Evolutionary conservation across 1,284 basidiomycete species (phyloP).

Genomic region (Microbotryum scabiosae): DNA sequence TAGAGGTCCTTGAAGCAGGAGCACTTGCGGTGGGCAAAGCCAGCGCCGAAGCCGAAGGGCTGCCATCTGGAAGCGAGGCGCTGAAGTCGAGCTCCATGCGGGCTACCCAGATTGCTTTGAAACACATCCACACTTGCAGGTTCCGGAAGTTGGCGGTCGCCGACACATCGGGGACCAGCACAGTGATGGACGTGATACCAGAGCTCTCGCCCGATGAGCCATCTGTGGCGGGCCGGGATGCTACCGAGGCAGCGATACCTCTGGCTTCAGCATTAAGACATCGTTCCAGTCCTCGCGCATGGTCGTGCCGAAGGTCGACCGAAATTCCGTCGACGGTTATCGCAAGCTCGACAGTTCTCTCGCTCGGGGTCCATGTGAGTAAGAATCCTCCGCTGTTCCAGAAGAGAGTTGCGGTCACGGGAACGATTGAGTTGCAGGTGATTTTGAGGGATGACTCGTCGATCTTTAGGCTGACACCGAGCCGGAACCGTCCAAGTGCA

Average conservation of each 20-base stretch:
- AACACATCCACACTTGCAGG: constrained; percentile 73
- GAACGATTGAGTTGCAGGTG: constrained; percentile 78
- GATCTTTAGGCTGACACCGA: constrained; percentile 76
- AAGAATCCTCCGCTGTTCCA: constrained; percentile 90
- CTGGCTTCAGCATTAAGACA: constrained; percentile 54
- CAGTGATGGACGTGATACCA: background rate
- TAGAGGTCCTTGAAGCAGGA: too few relatives aligned
- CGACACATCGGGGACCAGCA: constrained; percentile 3
- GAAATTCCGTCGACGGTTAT: constrained; percentile 16
- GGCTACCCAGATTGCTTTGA: constrained; percentile 84
- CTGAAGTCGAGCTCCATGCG: constrained; percentile 46
- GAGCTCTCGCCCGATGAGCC: background rate
- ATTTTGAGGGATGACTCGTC: constrained; percentile 75
- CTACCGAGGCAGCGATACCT: constrained; percentile 60
- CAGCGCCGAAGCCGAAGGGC: too few relatives aligned
- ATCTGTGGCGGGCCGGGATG: constrained; percentile 42
- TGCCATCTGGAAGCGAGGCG: background rate
- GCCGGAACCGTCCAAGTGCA: constrained; percentile 46
- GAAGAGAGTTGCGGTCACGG: constrained; percentile 70
- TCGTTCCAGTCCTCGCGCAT: constrained; percentile 46
- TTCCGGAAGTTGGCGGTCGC: constrained; percentile 67
- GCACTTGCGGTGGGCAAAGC: too few relatives aligned
- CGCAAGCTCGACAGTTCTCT: constrained; percentile 7
- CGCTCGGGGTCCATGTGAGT: constrained; percentile 60
- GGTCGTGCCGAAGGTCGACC: constrained; percentile 17